Conservation (phyloP, 1,139 yeast genomes). For the Yamadazyma atmosphaerica region DNA sequence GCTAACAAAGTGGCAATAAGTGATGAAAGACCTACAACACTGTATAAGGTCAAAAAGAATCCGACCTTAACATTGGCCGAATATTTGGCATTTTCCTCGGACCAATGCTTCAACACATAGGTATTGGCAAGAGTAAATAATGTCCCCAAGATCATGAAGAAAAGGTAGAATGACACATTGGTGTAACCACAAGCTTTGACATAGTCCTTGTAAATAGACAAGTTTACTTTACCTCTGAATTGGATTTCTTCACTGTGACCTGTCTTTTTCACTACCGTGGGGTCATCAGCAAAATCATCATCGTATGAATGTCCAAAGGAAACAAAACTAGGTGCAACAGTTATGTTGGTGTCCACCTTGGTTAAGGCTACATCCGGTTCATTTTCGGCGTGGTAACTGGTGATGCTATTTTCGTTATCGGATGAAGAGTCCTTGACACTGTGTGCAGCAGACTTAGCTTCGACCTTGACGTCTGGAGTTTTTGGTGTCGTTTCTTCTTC, state of each 20-base stretch:
- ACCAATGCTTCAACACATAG: conserved; percentile 39
- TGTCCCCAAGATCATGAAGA: conserved; percentile 22
- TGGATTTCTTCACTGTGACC: conserved; percentile 31
- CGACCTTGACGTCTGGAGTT: background rate
- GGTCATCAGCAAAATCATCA: conserved; percentile 19
- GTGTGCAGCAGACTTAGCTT: background rate
- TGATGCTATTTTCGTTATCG: conserved; percentile 8
- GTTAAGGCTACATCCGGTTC: conserved; percentile 8
- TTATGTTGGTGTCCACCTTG: conserved; percentile 10
- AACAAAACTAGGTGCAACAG: conserved; percentile 22
- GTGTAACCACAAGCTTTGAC: conserved; percentile 36
- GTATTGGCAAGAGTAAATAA: conserved; percentile 27
- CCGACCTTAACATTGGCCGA: conserved; percentile 26
- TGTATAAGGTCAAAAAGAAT: conserved; percentile 27
- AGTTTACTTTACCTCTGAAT: conserved; percentile 34
- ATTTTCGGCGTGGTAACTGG: conserved; percentile 9
- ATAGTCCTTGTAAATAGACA: conserved; percentile 32
- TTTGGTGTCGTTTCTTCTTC: conserved; percentile 13
- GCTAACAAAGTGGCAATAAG: conserved; percentile 28
- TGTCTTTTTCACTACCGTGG: conserved; percentile 19
- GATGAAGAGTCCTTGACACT: conserved; percentile 2
- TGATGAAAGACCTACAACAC: conserved; percentile 27
- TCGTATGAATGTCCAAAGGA: conserved; percentile 24
- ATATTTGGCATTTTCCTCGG: conserved; percentile 29
- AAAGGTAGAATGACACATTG: conserved; percentile 26